Conservation (phyloP, 1,284 basidiomycete species). For the Malassezia equina region DNA sequence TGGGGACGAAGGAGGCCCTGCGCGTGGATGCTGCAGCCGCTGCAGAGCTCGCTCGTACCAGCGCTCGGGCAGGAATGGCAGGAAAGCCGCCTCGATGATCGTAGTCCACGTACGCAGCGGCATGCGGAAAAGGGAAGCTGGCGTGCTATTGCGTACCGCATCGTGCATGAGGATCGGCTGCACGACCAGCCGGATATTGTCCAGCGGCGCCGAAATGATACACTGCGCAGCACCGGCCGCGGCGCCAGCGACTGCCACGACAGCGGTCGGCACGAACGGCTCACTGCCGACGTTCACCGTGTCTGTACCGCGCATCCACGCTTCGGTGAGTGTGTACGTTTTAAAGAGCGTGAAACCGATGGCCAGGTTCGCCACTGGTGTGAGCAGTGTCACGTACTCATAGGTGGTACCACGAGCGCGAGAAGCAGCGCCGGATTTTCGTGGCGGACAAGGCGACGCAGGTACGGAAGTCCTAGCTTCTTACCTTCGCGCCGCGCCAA, state of each 20-base stretch:
- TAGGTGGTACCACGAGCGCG: constrained; percentile 42
- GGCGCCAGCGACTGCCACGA: constrained; percentile 41
- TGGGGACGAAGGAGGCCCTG: neutral
- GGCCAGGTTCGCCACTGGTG: constrained; percentile 38
- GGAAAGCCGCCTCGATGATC: constrained; percentile 35
- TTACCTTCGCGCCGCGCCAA: constrained; percentile 48
- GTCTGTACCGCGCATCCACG: constrained; percentile 13
- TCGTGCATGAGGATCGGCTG: constrained; percentile 22
- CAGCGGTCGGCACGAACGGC: constrained; percentile 31
- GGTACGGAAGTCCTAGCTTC: constrained; percentile 39
- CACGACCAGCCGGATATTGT: constrained; percentile 49
- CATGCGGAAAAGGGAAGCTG: neutral
- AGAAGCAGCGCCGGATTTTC: constrained; percentile 31
- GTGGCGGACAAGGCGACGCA: constrained; percentile 40
- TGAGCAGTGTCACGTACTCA: constrained; percentile 15
- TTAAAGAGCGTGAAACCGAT: constrained; percentile 49
- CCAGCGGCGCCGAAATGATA: constrained; percentile 49
- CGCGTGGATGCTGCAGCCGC: constrained; percentile 1
- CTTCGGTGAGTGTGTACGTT: constrained; percentile 39
- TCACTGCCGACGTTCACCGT: neutral
- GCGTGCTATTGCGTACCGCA: neutral
- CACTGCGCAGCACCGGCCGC: constrained; percentile 49
- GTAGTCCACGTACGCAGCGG: constrained; percentile 38
- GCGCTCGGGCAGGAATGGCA: constrained; percentile 31
- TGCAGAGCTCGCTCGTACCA: constrained; percentile 18